Conservation (phyloP, 768 basidiomycete genomes). For the Kondoa malvinella region DNA sequence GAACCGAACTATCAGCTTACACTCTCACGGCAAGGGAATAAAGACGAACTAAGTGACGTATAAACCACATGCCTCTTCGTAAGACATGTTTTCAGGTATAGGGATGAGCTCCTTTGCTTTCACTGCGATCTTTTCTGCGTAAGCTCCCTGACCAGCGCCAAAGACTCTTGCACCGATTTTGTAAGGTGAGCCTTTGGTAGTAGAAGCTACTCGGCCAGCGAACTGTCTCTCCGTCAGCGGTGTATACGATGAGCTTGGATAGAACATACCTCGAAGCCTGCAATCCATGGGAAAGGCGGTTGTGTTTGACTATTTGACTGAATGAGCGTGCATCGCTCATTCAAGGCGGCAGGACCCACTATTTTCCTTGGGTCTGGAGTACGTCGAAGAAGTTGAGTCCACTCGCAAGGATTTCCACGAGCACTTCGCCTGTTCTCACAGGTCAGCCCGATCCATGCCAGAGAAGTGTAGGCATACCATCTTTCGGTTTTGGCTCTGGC, state of each 20-base stretch:
- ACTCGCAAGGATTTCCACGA: not conserved
- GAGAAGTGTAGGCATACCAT: no score
- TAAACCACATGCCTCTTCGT: slow-evolving; percentile 72
- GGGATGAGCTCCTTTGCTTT: slow-evolving; percentile 41
- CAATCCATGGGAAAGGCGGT: slow-evolving; percentile 2
- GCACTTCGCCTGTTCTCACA: slow-evolving; percentile 1
- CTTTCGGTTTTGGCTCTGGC: slow-evolving; percentile 3
- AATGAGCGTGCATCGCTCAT: not conserved
- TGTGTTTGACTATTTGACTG: slow-evolving; percentile 1
- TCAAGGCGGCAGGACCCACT: not conserved
- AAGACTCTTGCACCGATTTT: slow-evolving; percentile 68
- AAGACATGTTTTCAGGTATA: slow-evolving; percentile 58
- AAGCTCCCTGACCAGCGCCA: slow-evolving; percentile 60
- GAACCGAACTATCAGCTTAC: slow-evolving; percentile 19
- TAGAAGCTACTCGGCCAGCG: slow-evolving; percentile 54
- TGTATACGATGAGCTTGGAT: not conserved
- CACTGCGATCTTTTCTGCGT: slow-evolving; percentile 51
- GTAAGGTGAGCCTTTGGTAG: slow-evolving; percentile 61
- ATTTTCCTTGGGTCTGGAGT: slow-evolving; percentile 8
- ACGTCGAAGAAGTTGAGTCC: slow-evolving; percentile 6
- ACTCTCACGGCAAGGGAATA: not conserved
- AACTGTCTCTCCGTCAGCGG: slow-evolving; percentile 40
- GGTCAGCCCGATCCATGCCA: no score
- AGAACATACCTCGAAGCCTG: slow-evolving; percentile 1
- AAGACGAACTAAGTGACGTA: slow-evolving; percentile 46